These are phyloP conservation scores for Fusarium tricinctum DNA, from an alignment of 2,329 filamentous ascomycete genomes.

Conservation along the genomic window DNA sequence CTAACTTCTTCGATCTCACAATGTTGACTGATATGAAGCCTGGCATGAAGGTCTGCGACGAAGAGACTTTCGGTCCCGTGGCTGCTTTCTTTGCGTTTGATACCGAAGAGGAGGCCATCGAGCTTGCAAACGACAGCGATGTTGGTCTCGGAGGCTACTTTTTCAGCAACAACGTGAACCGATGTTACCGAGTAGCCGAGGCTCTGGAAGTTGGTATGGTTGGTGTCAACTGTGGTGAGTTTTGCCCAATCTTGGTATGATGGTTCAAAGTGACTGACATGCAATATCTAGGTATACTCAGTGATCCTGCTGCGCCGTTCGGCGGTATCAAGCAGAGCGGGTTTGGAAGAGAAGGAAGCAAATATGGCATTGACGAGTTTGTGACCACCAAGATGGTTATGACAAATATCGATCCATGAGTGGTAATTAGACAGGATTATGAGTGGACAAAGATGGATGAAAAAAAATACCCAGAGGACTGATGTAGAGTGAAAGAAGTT, in stretches of 20 bases:
- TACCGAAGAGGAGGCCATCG: slow-evolving; percentile 76
- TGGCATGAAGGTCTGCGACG: slow-evolving; percentile 74
- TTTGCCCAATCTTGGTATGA: neutral
- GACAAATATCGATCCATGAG: slow-evolving; percentile 48
- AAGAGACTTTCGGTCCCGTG: slow-evolving; percentile 81
- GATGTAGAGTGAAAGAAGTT: neutral
- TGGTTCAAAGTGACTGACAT: slow-evolving; percentile 25
- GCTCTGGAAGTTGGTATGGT: slow-evolving; percentile 62
- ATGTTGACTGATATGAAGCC: slow-evolving; percentile 76
- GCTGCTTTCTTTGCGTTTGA: slow-evolving; percentile 78
- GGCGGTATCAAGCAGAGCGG: slow-evolving; percentile 84
- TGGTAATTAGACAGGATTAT: slow-evolving; percentile 11
- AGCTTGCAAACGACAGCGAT: slow-evolving; percentile 74
- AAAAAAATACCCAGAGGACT: slow-evolving; percentile 41
- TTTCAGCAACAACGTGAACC: slow-evolving; percentile 64
- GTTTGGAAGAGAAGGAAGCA: slow-evolving; percentile 80
- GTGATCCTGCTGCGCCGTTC: slow-evolving; percentile 70
- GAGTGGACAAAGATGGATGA: slow-evolving; percentile 20
- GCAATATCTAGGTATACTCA: slow-evolving; percentile 57
- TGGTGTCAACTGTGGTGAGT: slow-evolving; percentile 52
- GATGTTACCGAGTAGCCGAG: slow-evolving; percentile 60
- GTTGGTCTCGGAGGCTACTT: slow-evolving; percentile 82
- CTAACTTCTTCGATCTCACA: slow-evolving; percentile 78
- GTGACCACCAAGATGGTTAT: slow-evolving; percentile 72
- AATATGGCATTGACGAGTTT: slow-evolving; percentile 81